Evolutionary conservation across 768 basidiomycete species (phyloP).

Genomic region (Trametopsis cervina): DNA sequence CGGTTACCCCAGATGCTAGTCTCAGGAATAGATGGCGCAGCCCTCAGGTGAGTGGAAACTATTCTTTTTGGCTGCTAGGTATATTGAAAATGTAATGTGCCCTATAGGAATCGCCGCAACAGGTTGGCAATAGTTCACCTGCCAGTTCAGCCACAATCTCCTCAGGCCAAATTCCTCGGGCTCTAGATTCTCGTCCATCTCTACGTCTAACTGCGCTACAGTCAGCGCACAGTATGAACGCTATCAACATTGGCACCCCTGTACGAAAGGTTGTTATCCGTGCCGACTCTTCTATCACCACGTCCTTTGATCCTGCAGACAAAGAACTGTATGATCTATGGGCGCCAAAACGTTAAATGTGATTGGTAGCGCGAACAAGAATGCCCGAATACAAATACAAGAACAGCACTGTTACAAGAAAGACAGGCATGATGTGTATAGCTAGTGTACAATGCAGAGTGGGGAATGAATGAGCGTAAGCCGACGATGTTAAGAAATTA

Average conservation of each 20-base stretch:
- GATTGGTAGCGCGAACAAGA: neutral
- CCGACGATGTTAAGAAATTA: neutral
- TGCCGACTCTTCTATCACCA: conserved; percentile 57
- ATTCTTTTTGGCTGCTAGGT: no score
- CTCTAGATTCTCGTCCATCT: neutral
- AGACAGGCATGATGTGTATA: neutral
- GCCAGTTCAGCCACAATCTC: neutral
- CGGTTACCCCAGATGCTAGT: neutral
- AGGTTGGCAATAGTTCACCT: neutral
- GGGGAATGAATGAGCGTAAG: neutral
- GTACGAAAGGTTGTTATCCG: conserved; percentile 40
- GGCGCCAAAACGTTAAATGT: conserved; percentile 39
- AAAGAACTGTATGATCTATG: conserved; percentile 74
- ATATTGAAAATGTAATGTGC: no score
- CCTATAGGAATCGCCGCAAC: neutral
- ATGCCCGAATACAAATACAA: neutral
- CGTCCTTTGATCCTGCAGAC: conserved; percentile 72
- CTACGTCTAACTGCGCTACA: neutral
- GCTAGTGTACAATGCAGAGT: neutral
- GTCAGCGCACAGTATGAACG: conserved; percentile 1
- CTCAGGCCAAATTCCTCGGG: neutral
- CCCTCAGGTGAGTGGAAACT: neutral
- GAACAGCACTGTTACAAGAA: conserved; percentile 7
- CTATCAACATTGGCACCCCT: conserved; percentile 19
- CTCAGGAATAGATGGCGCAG: neutral